Conservation (phyloP, 176 grass and related monocot species). For the Phragmites australis region DNA sequence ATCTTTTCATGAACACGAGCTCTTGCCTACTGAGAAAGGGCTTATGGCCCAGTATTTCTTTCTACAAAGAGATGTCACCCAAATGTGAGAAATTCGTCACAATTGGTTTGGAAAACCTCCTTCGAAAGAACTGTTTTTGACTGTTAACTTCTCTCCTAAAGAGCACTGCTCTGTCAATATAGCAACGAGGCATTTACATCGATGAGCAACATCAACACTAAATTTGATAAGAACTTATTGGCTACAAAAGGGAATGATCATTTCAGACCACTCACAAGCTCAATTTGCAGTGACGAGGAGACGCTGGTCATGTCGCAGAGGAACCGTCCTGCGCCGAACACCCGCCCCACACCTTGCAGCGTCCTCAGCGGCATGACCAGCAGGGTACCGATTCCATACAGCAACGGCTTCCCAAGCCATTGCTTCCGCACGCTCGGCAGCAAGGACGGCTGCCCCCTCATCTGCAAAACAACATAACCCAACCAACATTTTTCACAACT, state of each 20-base stretch:
- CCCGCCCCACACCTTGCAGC: constrained; percentile 65
- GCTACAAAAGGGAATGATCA: not conserved
- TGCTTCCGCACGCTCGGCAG: constrained; percentile 74
- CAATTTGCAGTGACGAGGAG: constrained; percentile 81
- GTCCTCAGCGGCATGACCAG: constrained; percentile 81
- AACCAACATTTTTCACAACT: not conserved
- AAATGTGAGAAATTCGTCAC: not conserved
- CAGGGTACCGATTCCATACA: constrained; percentile 71
- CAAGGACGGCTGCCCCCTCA: constrained; percentile 61
- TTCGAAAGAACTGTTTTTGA: not conserved
- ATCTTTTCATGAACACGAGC: constrained; percentile 3
- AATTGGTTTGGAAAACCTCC: not conserved
- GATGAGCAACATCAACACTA: not conserved
- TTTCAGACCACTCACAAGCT: constrained; percentile 61
- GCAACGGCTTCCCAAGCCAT: constrained; percentile 74
- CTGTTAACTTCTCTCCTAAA: not conserved
- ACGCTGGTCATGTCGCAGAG: constrained; percentile 81
- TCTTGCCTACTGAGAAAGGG: not conserved
- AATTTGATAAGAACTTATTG: not conserved
- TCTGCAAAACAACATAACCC: constrained; percentile 49
- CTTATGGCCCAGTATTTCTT: not conserved
- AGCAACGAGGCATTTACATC: not conserved
- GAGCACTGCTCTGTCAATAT: not conserved
- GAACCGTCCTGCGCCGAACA: constrained; percentile 62
- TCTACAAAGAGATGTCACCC: not conserved